Evolutionary conservation across 2,329 filamentous ascomycete genomes (phyloP).

Genomic region (Emmonsia crescens): DNA sequence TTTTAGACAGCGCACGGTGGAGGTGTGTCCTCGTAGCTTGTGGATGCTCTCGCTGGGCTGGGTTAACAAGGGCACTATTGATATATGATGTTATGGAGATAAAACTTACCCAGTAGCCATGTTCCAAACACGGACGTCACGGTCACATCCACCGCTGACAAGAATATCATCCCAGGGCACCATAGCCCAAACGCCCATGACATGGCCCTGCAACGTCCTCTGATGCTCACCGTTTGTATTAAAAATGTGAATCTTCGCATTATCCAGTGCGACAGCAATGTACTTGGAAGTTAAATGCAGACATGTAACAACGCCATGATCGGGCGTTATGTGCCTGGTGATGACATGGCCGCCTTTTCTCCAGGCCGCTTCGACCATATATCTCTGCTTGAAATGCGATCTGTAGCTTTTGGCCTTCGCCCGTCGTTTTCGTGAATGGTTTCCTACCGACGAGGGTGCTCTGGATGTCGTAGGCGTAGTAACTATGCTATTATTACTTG

Average conservation of each 20-base stretch:
- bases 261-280: conserved; percentile 94
- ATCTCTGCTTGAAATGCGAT: conserved; percentile 94
- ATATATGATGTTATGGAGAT: conserved; percentile 6
- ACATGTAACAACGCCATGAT: conserved; percentile 93
- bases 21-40: conserved; percentile 86
- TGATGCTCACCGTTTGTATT: conserved; percentile 81
- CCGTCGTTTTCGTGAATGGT: conserved; percentile 34
- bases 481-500: neutral
- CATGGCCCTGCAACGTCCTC: conserved; percentile 83
- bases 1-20: conserved; percentile 90
- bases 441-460: neutral
- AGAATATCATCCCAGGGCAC: conserved; percentile 93
- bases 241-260: conserved; percentile 97
- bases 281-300: conserved; percentile 89
- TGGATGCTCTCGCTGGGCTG: conserved; percentile 56
- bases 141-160: conserved; percentile 91
- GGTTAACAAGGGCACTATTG: neutral
- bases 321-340: conserved; percentile 81
- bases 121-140: conserved; percentile 95
- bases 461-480: neutral
- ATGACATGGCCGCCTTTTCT: conserved; percentile 78
- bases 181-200: conserved; percentile 99
- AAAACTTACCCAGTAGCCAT: conserved; percentile 68
- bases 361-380: conserved; percentile 96
- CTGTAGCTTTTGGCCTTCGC: conserved; percentile 73